Base-by-base conservation (phyloP, 2,329 filamentous ascomycete species). In the Zopfia rhizophila region DNA sequence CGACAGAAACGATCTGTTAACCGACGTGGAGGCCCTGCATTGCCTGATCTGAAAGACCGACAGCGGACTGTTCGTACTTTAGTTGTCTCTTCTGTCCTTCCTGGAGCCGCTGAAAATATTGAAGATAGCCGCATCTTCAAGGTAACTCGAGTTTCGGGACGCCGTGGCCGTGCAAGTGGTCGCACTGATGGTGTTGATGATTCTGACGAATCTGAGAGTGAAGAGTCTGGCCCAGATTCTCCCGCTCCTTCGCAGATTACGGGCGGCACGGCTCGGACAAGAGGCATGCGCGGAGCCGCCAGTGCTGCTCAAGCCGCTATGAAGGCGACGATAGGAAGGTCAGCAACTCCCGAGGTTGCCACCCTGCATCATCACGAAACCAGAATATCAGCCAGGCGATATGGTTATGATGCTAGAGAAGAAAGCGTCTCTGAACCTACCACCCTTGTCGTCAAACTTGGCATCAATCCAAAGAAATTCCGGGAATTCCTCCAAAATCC, bases 1-100 rank as follows among this genome's bases (percentile, higher is more conserved):
- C 85, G 92, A 38, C 92, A 97, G 74, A 99, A 99, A 76, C 85
- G 94, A 35, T 96, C 94, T 5, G 90, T 96, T 60, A 97, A 97
- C 69, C 83, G 94, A 53, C 85, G 94, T 61, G 94, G 94, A 54
- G 94, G 94, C 0, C 94, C 94, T 5, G 89, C 90, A 48, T 78
- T 99, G 28, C 94, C 94, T n/a, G 94, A 99, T 74, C 84, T 99
- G 47, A 96, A 95, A 69, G 94, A 99, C 61, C 84, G 92, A 42
- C 93, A 94, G 73, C 85, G 93, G 38, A 97, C 94, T 1, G 93
- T 97, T 45, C 86, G 94, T 33, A 97, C 93, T 0, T 81, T 97
- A 57, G 83, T 97, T 39, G 91, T 99, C 1, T 97, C 93, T 7
- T 92, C 90, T 3, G 91, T 96, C 14, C 83, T 99, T 47, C 94